Evolutionary conservation across 2,329 filamentous ascomycete species (phyloP).

Genomic region (Neonectria hederae): DNA sequence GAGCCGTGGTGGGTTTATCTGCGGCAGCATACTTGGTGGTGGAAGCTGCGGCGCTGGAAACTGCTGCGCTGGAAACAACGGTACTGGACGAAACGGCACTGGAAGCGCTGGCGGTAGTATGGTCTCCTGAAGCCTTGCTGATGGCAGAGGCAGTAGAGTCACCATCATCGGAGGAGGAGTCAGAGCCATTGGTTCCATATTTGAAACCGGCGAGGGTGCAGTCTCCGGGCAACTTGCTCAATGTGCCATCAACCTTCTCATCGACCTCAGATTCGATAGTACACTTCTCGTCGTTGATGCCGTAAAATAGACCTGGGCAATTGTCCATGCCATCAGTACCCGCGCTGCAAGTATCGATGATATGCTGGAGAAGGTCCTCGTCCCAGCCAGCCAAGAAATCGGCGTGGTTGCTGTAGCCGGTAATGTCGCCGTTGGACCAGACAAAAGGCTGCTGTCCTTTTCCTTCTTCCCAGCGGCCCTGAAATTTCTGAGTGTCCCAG

Average conservation of each 20-base stretch:
- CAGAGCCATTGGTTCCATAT: conserved; percentile 48
- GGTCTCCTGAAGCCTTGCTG: conserved; percentile 9
- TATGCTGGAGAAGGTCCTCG: conserved; percentile 68
- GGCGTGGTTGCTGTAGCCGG: conserved; percentile 75
- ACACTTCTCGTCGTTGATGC: conserved; percentile 63
- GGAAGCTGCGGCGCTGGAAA: conserved; percentile 20
- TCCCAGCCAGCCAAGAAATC: conserved; percentile 83
- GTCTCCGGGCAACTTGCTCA: conserved; percentile 63
- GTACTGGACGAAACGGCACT: neutral
- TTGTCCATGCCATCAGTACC: conserved; percentile 68
- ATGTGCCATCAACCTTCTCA: conserved; percentile 54
- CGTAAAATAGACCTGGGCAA: conserved; percentile 66
- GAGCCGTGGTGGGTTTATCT: conserved; percentile 25
- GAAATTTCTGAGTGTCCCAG: conserved; percentile 66
- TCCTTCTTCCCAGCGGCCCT: conserved; percentile 62
- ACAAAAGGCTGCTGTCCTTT: conserved; percentile 71
- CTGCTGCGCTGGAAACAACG: neutral
- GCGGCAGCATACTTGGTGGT: conserved; percentile 22
- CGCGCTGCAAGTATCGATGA: conserved; percentile 73
- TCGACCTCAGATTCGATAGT: conserved; percentile 58
- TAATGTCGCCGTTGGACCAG: conserved; percentile 73
- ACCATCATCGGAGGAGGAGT: neutral
- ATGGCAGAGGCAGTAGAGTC: conserved; percentile 6
- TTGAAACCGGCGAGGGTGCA: conserved; percentile 64
- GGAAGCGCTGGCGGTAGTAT: conserved; percentile 1